A percentile compares a stretch with the other conserved stretches of the same genome.
Conservation (phyloP, 2,329 filamentous ascomycete genomes). For the Sporothrix globosa region DNA sequence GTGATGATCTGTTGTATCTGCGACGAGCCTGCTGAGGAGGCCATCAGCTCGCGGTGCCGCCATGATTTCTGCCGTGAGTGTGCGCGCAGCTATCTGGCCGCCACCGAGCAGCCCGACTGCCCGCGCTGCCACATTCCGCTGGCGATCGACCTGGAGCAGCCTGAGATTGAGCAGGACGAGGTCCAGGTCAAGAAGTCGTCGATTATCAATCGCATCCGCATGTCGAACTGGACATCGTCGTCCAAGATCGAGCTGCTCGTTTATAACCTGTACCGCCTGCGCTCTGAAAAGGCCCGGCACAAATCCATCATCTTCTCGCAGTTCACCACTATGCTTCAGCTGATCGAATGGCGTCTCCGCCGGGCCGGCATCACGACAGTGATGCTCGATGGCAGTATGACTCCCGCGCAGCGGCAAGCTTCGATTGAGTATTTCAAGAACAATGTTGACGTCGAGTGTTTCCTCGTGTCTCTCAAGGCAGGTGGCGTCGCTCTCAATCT, state of each 20-base stretch:
- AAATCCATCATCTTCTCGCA: constrained; percentile 98
- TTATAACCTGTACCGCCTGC: constrained; percentile 88
- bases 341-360: constrained; percentile 94
- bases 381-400: constrained; percentile 98
- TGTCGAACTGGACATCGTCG: constrained; percentile 98
- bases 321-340: constrained; percentile 95
- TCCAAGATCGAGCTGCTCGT: constrained; percentile 98
- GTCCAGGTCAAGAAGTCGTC: constrained; percentile 87
- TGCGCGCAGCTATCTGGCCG: constrained; percentile 77
- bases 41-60: constrained; percentile 86
- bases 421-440: constrained; percentile 97
- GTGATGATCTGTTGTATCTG: constrained; percentile 91
- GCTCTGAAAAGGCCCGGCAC: constrained; percentile 88
- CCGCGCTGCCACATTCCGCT: constrained; percentile 90
- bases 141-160: constrained; percentile 90
- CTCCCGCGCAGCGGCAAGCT: constrained; percentile 85
- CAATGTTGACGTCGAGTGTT: constrained; percentile 91
- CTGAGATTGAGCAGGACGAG: constrained; percentile 91
- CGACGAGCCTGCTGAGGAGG: constrained; percentile 93
- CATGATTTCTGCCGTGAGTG: constrained; percentile 90
- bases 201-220: constrained; percentile 98
- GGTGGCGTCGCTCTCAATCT: constrained; percentile 94
- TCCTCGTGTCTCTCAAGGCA: constrained; percentile 93
- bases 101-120: constrained; percentile 77
- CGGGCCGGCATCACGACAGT: constrained; percentile 97